Base-by-base conservation (phyloP, 1,139 yeast genomes). In the Sugiyamaella sp. region DNA sequence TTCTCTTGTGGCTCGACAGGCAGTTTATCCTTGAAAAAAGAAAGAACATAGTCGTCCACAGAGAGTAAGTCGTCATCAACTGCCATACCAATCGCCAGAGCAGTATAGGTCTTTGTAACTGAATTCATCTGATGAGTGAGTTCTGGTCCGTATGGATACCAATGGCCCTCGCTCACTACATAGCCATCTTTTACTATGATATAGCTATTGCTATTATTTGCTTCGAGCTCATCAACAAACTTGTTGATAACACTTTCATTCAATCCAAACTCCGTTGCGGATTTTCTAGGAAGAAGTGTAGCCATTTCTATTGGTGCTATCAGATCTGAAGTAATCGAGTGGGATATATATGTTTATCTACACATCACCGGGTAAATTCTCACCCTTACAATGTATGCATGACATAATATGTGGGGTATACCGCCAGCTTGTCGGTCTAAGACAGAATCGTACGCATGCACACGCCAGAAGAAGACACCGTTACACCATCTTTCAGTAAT, bases 61-160 rank as follows among this genome's bases (percentile, higher is more conserved):
- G 46, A 35, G 22, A 57, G 35, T 24, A 49, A 46, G 9, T 56
- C 57, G 4, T 57, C 57, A 29, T 57, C 59, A 21, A 56, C 46
- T 6, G 57, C 57, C 39, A 57, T 51, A 20, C 58, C 57, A 44
- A 53, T 54, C 10, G 57, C 59, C 29, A 52, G 19, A n/a, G 59
- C 39, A 12, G 57, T 43, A 45, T 56, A 57, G 19, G 49, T 53
- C 49, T 57, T 57, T 14, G 57, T 56, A 4, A 56, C 59, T 3
- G 60, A 57, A 39, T 27, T 56, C 54, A 56, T 50, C n/a, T 53
- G 10, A 44, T 57, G 59, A 10, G 43, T 35, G 24, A 46, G 49
- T 3, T 53, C 54, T 21, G 52, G 50, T 2, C 27, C 24, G 27
- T 53, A 56, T 3, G 59, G 60, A 21, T 32, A 21, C 59, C 60